Evolutionary conservation across 169 alveolate species (phyloP).

Genomic region (Eimeria sp.): DNA sequence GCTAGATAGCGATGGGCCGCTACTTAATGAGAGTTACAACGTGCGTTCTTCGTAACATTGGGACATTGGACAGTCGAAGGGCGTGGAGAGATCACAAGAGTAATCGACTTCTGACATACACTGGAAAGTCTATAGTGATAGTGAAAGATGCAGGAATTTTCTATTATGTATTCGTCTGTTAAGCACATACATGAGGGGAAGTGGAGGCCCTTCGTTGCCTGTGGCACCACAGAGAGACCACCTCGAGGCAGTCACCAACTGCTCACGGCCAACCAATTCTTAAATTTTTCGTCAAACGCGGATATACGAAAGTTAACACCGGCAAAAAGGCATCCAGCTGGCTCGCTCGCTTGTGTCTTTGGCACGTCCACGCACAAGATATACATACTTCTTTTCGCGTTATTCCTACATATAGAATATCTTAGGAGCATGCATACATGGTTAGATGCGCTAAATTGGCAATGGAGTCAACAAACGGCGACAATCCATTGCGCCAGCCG

Average conservation of each 20-base stretch:
- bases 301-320: background rate
- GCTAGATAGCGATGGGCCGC: background rate
- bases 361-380: background rate
- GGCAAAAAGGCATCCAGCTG: background rate
- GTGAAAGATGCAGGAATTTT: background rate
- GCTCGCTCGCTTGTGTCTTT: background rate
- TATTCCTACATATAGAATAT: background rate
- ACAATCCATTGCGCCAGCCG: conserved; percentile 89
- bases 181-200: background rate
- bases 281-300: background rate
- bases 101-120: background rate
- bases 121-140: background rate
- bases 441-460: background rate
- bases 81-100: background rate
- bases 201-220: background rate
- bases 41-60: background rate
- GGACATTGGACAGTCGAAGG: background rate
- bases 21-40: background rate
- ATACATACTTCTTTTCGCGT: background rate
- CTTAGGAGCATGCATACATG: background rate
- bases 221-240: background rate
- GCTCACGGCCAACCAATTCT: background rate
- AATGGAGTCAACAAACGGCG: background rate
- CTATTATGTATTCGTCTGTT: background rate
- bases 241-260: background rate